Evolutionary conservation across 108 stramenopile species (phyloP).

Genomic region (Skeletonema marinoi): DNA sequence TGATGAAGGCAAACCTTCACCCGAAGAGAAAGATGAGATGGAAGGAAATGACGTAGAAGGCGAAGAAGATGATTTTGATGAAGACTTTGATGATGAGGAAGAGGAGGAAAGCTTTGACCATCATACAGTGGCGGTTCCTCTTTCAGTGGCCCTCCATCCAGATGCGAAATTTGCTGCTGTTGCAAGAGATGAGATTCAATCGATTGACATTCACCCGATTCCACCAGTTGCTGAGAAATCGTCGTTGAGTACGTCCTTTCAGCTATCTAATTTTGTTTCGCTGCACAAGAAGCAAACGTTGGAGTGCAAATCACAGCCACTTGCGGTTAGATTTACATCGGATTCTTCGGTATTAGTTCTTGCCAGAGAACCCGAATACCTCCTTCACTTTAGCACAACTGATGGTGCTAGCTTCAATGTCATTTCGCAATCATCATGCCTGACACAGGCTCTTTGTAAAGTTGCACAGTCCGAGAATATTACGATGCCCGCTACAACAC

Average conservation of each 20-base stretch:
- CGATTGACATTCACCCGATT: slow-evolving; percentile 47
- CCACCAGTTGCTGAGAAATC: slow-evolving; percentile 33
- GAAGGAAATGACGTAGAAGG: neutral
- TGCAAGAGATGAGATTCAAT: slow-evolving; percentile 37
- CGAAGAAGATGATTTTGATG: slow-evolving; percentile 2
- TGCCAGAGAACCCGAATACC: slow-evolving; percentile 54
- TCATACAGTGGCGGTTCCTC: slow-evolving; percentile 34
- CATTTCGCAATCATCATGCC: slow-evolving; percentile 10
- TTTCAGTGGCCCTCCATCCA: slow-evolving; percentile 35
- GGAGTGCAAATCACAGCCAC: slow-evolving; percentile 49
- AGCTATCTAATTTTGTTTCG: slow-evolving; percentile 48
- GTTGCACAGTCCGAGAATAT: slow-evolving; percentile 22
- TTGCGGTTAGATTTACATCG: slow-evolving; percentile 36
- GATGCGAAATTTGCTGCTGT: slow-evolving; percentile 27
- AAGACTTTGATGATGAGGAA: slow-evolving; percentile 10
- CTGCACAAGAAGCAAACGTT: slow-evolving; percentile 45
- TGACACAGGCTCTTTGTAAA: slow-evolving; percentile 8
- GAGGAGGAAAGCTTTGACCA: slow-evolving; percentile 9
- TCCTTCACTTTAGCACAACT: slow-evolving; percentile 33
- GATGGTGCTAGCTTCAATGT: slow-evolving; percentile 13
- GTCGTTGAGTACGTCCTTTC: slow-evolving; percentile 9
- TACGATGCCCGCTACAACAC: slow-evolving; percentile 55
- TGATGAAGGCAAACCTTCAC: neutral
- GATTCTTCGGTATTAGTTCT: slow-evolving; percentile 50
- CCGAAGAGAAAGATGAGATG: slow-evolving; percentile 5